phyloP scores from a whole-genome alignment of 2,329 filamentous ascomycete species.

The Microsporum audouinii region DNA sequence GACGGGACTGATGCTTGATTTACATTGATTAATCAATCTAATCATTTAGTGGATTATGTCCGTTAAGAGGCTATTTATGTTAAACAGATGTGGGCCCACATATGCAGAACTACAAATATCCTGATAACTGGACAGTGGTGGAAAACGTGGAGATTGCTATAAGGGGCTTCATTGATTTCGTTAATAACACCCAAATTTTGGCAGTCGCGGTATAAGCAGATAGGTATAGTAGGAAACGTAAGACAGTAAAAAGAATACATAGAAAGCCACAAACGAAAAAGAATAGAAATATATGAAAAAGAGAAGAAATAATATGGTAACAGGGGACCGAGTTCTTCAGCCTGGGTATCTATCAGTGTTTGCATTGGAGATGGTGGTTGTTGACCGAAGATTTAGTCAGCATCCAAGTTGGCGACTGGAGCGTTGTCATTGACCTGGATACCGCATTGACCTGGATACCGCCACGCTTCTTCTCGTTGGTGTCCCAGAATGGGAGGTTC shows the following conservation, averaged over 20 bases:
- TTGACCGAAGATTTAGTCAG: slow-evolving; percentile 45
- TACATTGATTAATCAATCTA: too few relatives aligned
- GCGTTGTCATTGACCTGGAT: slow-evolving; percentile 75
- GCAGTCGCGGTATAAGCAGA: background rate
- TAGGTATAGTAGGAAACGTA: background rate
- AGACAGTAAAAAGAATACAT: background rate
- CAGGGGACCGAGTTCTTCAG: background rate
- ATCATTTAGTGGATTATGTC: too few relatives aligned
- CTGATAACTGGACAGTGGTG: background rate
- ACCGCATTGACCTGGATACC: slow-evolving; percentile 79
- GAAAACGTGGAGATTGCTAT: background rate
- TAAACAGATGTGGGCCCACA: background rate
- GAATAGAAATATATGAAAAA: background rate
- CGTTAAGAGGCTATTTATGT: too few relatives aligned
- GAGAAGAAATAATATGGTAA: background rate
- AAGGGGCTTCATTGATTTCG: background rate
- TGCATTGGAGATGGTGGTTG: background rate
- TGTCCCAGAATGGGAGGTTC: slow-evolving; percentile 72
- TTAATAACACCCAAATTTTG: background rate
- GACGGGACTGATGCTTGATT: too few relatives aligned
- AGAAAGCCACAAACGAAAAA: background rate
- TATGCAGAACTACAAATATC: background rate
- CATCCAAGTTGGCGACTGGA: slow-evolving; percentile 64
- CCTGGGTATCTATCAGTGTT: background rate
- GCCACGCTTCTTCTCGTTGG: slow-evolving; percentile 71